A percentile compares a stretch with the other conserved stretches of the same genome.
These are phyloP conservation scores for Aspergillus baeticus DNA, from an alignment of 495 filamentous ascomycete genomes.

Conservation along the genomic window DNA sequence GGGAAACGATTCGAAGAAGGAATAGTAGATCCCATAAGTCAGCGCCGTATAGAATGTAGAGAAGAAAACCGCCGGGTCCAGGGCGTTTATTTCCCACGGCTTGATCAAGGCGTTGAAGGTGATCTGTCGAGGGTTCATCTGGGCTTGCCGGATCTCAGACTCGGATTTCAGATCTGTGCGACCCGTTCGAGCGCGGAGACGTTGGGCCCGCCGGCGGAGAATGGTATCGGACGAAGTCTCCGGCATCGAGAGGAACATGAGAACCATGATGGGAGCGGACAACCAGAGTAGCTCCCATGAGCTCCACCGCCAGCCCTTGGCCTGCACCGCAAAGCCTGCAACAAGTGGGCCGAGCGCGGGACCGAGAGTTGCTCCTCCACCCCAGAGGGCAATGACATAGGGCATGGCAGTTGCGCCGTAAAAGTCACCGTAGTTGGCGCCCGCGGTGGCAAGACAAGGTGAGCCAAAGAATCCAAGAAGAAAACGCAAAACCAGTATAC, in stretches of 20 bases:
- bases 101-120: background rate
- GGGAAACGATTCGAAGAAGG: constrained; percentile 73
- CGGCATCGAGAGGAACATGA: no score
- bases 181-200: no score
- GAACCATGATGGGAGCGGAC: no score
- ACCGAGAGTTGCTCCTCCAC: background rate
- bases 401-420: constrained; percentile 6
- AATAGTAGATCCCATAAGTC: constrained; percentile 67
- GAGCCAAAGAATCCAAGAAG: constrained; percentile 52
- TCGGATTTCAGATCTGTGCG: no score
- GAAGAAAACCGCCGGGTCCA: constrained; percentile 63
- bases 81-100: constrained; percentile 51
- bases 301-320: no score
- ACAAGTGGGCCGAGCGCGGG: background rate
- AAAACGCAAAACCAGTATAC: constrained; percentile 42
- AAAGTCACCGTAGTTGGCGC: constrained; percentile 28
- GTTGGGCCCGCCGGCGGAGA: no score
- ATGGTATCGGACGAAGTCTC: no score
- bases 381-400: background rate
- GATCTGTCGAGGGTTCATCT: no score
- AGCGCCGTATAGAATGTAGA: constrained; percentile 61
- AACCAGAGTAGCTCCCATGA: no score
- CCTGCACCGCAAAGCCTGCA: no score
- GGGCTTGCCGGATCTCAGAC: no score
- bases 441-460: constrained; percentile 45